These are phyloP conservation scores for Aspergillus carbonarius DNA, from an alignment of 2,329 filamentous ascomycete species.

Conservation along the genomic window DNA sequence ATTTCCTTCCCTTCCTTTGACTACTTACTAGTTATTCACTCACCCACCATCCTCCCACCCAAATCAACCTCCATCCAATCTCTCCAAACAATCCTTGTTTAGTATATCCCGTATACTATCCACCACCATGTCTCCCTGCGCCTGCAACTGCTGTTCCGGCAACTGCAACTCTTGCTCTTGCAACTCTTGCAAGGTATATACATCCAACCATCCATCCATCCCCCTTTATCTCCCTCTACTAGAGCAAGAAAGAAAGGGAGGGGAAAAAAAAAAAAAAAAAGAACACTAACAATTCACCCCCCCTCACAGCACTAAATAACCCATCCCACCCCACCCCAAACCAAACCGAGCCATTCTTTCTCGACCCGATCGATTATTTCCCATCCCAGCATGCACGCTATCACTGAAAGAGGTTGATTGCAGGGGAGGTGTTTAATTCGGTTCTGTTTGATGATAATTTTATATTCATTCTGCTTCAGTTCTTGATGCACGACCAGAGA, in stretches of 20 bases:
- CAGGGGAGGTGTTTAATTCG: too few relatives aligned
- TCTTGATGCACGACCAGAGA: background rate
- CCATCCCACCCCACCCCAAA: background rate
- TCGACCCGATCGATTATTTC: background rate
- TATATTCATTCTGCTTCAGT: background rate
- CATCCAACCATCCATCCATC: background rate
- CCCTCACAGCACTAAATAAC: background rate
- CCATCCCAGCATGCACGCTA: background rate
- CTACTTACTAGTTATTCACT: background rate
- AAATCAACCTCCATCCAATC: background rate
- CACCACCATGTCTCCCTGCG: slow-evolving; percentile 1
- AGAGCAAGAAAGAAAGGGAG: background rate
- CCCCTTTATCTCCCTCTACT: too few relatives aligned
- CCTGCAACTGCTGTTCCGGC: slow-evolving; percentile 6
- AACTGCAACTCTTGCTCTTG: slow-evolving; percentile 6
- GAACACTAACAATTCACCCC: background rate
- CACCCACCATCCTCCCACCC: background rate
- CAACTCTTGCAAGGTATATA: background rate
- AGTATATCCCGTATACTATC: background rate
- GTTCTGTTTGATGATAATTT: background rate
- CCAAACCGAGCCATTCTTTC: background rate
- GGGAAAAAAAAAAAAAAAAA: background rate
- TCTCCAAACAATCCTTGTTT: background rate
- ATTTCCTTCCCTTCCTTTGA: background rate
- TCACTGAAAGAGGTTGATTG: too few relatives aligned